Base-by-base conservation (phyloP, 2,329 filamentous ascomycete species). In the Epichloe gansuensis region DNA sequence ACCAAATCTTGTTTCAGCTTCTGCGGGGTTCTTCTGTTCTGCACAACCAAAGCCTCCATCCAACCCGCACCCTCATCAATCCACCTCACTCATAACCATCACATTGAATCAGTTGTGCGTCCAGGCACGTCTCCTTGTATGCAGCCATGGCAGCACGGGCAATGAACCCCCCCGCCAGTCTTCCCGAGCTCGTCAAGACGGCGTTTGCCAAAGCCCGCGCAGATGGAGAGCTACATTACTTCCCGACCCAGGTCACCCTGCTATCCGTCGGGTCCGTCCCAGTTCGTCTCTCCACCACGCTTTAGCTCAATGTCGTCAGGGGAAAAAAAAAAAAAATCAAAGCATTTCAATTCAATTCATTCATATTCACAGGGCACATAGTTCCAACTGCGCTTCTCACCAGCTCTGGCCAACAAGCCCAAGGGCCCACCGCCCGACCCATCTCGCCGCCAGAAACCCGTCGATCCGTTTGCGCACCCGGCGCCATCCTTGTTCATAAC, bases 311-410 rank as follows among this genome's bases (percentile, higher is more conserved):
- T 21, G 17, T 40, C 35, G 3, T 40, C 40, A 12, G 5, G 34
- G 34, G n/a, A 17, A 17, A 17, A 17, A 13, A 39, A 39, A 39
- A 39, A 39, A 15, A 39, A 15, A 15, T 17, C 17, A 21, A 21
- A 21, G 17, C 17, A 21, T 21, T 21, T 21, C 17, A 21, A 21
- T 21, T 21, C 17, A 21, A 21, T 21, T 21, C 17, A 21, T 11
- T 4, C 21, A 5, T 43, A 43, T 43, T 43, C 21, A 43, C 41
- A 25, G 3, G 41, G 8, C 6, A 7, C 5, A 4, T 56, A 87
- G 83, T 86, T 87, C 62, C 85, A 89, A 67, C 70, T 89, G 2
- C 82, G 84, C 49, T 88, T 80, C 70, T 84, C 83, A 8, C 83
- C 83, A 0, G 68, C 82, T 0, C 73, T 89, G 4, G 81, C 81